Percentiles rank a stretch among this genome's conserved stretches.
These are phyloP conservation scores for Cardiospermum halicacabum DNA, from an alignment of 345 rosid species.

Conservation along the genomic window DNA sequence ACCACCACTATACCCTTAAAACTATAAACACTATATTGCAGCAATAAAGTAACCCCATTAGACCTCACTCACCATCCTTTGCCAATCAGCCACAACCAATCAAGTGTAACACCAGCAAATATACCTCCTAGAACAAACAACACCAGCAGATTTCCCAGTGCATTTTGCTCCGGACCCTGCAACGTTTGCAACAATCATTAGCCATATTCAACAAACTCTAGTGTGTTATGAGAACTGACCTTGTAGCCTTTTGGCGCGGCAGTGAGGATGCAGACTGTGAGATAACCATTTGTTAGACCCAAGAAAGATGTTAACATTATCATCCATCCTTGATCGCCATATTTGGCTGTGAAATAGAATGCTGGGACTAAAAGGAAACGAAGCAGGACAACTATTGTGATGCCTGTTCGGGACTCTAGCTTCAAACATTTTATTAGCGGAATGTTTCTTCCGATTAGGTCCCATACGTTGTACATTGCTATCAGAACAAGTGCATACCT, in stretches of 20 bases:
- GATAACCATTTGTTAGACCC: slow-evolving; percentile 68
- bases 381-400: slow-evolving; percentile 32
- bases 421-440: slow-evolving; percentile 44
- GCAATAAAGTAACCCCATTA: no score
- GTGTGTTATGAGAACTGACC: slow-evolving; percentile 27
- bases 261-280: slow-evolving; percentile 75
- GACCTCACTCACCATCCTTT: slow-evolving; percentile 64
- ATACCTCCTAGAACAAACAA: slow-evolving; percentile 50
- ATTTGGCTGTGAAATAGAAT: slow-evolving; percentile 72
- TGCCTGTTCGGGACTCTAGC: slow-evolving; percentile 57
- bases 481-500: slow-evolving; percentile 77
- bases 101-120: slow-evolving; percentile 50
- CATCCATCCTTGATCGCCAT: slow-evolving; percentile 89
- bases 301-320: slow-evolving; percentile 61
- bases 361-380: slow-evolving; percentile 63
- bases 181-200: neutral
- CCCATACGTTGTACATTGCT: slow-evolving; percentile 66
- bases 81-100: slow-evolving; percentile 68
- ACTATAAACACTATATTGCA: no score
- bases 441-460: slow-evolving; percentile 55
- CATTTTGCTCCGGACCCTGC: slow-evolving; percentile 73
- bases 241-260: slow-evolving; percentile 80
- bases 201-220: neutral
- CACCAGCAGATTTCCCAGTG: slow-evolving; percentile 59
- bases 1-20: no score